A percentile compares a stretch with the other conserved stretches of the same genome.
Evolutionary conservation across 805 yeast species (phyloP).

Genomic region (Kuraishia molischiana): DNA sequence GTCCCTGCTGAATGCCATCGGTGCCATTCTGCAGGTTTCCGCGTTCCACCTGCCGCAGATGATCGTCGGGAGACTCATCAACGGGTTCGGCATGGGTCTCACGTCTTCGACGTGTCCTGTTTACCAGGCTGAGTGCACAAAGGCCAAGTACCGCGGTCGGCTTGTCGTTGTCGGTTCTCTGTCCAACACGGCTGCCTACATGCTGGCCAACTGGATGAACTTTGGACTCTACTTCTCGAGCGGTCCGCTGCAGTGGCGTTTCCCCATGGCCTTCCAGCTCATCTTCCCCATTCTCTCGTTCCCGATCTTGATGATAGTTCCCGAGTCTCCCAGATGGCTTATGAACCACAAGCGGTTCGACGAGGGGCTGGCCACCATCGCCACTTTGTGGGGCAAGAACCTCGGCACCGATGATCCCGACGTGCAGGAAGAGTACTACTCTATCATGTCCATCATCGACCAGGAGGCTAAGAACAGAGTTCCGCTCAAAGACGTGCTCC

Average conservation of each 20-base stretch:
- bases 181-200: constrained; percentile 62
- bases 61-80: constrained; percentile 53
- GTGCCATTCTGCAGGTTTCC: constrained; percentile 45
- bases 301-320: constrained; percentile 5
- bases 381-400: constrained; percentile 3
- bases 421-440: constrained; percentile 2
- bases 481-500: constrained; percentile 31
- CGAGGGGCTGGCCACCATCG: constrained; percentile 19
- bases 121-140: constrained; percentile 61
- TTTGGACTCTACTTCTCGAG: constrained; percentile 46
- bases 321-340: constrained; percentile 32
- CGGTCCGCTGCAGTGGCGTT: constrained; percentile 47
- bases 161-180: constrained; percentile 44
- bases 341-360: constrained; percentile 35
- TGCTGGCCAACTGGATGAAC: constrained; percentile 53
- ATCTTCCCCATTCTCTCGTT: constrained; percentile 20
- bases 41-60: constrained; percentile 34
- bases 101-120: constrained; percentile 65
- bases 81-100: constrained; percentile 67
- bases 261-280: constrained; percentile 62
- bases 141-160: constrained; percentile 62
- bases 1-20: constrained; percentile 48
- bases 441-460: constrained; percentile 1
- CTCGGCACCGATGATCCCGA: neutral
- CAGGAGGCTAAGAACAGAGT: constrained; percentile 16